A percentile compares a stretch with the other conserved stretches of the same genome.
Conservation (phyloP, 2,329 filamentous ascomycete genomes). For the Canariomyces notabilis region DNA sequence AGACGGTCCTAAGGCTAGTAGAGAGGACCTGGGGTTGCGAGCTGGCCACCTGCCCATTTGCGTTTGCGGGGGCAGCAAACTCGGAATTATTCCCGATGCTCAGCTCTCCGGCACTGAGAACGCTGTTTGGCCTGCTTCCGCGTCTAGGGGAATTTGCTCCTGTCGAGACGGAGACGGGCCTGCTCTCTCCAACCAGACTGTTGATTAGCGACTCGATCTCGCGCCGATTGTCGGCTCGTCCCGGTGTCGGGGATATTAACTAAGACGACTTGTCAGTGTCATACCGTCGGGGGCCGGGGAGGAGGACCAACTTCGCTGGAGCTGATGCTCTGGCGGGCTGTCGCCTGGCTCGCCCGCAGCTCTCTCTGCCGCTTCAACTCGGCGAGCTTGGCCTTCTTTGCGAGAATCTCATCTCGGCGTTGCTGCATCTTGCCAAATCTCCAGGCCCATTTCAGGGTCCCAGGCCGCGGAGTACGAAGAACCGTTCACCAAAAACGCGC, state of each 20-base stretch:
- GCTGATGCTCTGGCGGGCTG: constrained; percentile 62
- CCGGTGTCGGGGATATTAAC: constrained; percentile 66
- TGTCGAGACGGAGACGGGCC: constrained; percentile 62
- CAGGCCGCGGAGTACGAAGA: background rate
- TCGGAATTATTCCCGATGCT: constrained; percentile 67
- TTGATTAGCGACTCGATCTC: constrained; percentile 84
- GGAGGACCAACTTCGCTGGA: constrained; percentile 58
- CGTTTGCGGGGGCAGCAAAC: constrained; percentile 43
- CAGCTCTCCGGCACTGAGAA: constrained; percentile 74
- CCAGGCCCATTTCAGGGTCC: constrained; percentile 42
- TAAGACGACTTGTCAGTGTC: constrained; percentile 30
- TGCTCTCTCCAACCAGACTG: constrained; percentile 73
- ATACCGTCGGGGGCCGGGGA: background rate
- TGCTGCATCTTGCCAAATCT: constrained; percentile 57
- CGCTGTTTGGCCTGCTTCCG: constrained; percentile 78
- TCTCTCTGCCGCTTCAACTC: constrained; percentile 93
- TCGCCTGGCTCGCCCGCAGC: constrained; percentile 71
- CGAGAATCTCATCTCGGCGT: constrained; percentile 91
- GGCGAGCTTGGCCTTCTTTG: constrained; percentile 93
- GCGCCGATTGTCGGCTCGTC: constrained; percentile 62
- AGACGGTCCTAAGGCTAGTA: constrained; percentile 70
- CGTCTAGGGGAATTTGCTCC: constrained; percentile 62
- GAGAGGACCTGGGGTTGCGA: constrained; percentile 62
- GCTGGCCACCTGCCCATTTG: constrained; percentile 36
- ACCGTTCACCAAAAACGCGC: background rate